Base-by-base conservation (phyloP, 2,329 filamentous ascomycete genomes). In the Lachnum nothofagi region DNA sequence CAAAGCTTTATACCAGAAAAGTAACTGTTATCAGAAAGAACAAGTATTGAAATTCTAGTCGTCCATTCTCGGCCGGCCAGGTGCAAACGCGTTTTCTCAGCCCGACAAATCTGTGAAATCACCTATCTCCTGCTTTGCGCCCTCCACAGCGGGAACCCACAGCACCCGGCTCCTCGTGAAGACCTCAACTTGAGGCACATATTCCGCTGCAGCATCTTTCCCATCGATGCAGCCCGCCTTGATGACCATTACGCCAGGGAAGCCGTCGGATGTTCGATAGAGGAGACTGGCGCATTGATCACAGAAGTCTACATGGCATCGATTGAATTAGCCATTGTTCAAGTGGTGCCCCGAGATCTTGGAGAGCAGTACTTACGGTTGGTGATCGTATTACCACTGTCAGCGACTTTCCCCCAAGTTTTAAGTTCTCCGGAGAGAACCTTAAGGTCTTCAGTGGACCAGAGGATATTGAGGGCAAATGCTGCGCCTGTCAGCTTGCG, bases 191-290 rank as follows among this genome's bases (percentile, higher is more conserved):
- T 58, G 47, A n/a, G 53, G 56, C 4, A 53, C 41, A 46, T 42
- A 60, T 12, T 52, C 41, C 17, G 31, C 42, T 1, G 49, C 43
- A 6, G 49, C 45, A 52, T 58, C 49, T 5, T 40, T 41, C 8
- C 49, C 48, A 54, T 59, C 54, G 17, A 60, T 48, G 47, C 53
- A 60, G 2, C 57, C 58, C 7, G 52, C 58, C 23, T 59, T 60
- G 27, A 58, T 52, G 2, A 48, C 48, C 29, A 60, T 47, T n/a
- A 25, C 48, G 4, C 55, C 52, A 4, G 48, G 52, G 44, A 47
- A 55, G 14, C 54, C 51, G 27, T 17, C 48, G 5, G 35, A 46
- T 9, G 33, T 43, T 7, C 52, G 33, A 40, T 58, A 58, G 2
- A 56, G 41, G 2, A 58, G 34, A n/a, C 46, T 47, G 7, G 50